These are phyloP conservation scores for Parsonsia alboflavescens DNA, from an alignment of 257 asterid species.

Conservation along the genomic window DNA sequence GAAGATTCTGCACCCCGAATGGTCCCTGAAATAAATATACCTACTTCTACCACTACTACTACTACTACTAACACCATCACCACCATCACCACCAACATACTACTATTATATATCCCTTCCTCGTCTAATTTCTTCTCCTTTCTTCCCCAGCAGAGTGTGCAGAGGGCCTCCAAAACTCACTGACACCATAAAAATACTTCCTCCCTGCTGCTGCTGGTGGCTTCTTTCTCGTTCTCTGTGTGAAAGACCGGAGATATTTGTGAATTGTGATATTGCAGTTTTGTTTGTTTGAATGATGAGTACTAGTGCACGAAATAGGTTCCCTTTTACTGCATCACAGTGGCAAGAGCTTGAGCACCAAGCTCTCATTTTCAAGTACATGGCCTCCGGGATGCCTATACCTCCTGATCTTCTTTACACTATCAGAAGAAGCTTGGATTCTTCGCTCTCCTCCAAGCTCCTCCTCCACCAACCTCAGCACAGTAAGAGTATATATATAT, in stretches of 20 bases:
- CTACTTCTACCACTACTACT: slow-evolving; percentile 38
- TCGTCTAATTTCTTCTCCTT: too few relatives aligned
- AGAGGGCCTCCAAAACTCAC: background rate
- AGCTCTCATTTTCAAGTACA: slow-evolving; percentile 82
- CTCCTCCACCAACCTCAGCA: slow-evolving; percentile 60
- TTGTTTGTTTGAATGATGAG: slow-evolving; percentile 36
- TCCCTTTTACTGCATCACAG: slow-evolving; percentile 77
- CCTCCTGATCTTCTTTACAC: slow-evolving; percentile 91
- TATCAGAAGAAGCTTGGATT: slow-evolving; percentile 58
- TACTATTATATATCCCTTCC: too few relatives aligned
- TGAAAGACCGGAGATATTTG: background rate
- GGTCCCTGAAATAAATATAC: slow-evolving; percentile 83
- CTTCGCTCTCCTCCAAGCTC: slow-evolving; percentile 55
- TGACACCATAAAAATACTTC: background rate
- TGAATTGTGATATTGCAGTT: background rate
- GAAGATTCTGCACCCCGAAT: slow-evolving; percentile 77
- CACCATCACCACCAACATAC: too few relatives aligned
- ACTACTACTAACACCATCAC: slow-evolving; percentile 14
- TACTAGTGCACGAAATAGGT: slow-evolving; percentile 33
- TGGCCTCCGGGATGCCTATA: slow-evolving; percentile 75
- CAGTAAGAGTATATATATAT: slow-evolving; percentile 11
- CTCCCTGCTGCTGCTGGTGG: background rate
- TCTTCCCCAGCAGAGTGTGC: too few relatives aligned
- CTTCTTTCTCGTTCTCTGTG: background rate
- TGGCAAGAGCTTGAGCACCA: slow-evolving; percentile 97